Base-by-base conservation (phyloP, 345 rosid genomes). In the Rhizophora mangle region DNA sequence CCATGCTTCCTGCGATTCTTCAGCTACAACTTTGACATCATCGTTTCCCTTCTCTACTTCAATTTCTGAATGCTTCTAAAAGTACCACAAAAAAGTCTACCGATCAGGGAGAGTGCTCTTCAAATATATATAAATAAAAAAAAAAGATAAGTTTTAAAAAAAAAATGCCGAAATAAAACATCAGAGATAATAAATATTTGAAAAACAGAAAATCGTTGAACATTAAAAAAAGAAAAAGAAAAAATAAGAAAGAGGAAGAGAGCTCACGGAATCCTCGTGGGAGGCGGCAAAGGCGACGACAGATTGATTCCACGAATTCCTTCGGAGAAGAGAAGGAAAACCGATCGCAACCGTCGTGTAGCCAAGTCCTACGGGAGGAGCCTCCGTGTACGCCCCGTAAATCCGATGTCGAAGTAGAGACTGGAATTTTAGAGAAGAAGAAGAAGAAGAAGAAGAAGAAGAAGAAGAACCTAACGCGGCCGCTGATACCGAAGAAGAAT, bases 1-100 rank as follows among this genome's bases (percentile, higher is more conserved):
- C 98, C 99, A 92, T 21, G 85, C 89, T 85, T 96, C 97, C 56
- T 85, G 81, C 10, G 97, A 81, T 74, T 79, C 96, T 65, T 81
- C 84, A 52, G 67, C 73, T 59, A 56, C 65, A 10, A 37, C 20
- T 49, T 80, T 63, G 59, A 36, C n/a, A 69, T 76, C 83, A 21
- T 78, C 81, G 60, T 67, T 76, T 72, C 81, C 89, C 67, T 77
- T 82, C 74, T 75, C 96, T 72, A 88, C 91, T 69, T 88, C 93
- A 69, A 85, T 69, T 51, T 82, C 87, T 15, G 89, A 83, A 70
- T 75, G 78, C 72, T 85, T 81, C 92, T 82, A 63, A 19, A 78
- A 20, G 65, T 46, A 20, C 19, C 32, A 8, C 51, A 58, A 51
- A 16, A 56, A 56, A 56, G 15, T 43, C 16, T 43, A 11, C 15